Evolutionary conservation across 2,329 filamentous ascomycete species (phyloP), one percentile per base, ranked within the genome.

Genomic region (Alternaria panax): DNA sequence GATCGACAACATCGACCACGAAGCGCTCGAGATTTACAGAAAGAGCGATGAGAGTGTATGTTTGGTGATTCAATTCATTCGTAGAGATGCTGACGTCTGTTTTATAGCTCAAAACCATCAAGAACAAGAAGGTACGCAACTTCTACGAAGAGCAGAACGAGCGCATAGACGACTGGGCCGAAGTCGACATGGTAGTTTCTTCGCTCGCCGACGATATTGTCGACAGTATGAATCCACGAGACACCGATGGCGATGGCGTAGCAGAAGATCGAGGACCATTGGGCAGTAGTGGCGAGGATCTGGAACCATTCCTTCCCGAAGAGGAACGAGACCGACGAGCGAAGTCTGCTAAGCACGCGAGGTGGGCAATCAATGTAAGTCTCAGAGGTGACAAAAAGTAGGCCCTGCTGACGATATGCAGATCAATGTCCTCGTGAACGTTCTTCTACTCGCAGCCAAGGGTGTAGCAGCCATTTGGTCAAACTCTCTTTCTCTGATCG

Each of bases 391-490:
- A 8, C 20, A 7, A 5, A 5, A 1, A 18, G 2, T 16, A 16
- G 3, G n/a, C 2, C 7, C 22, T 28, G 14, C 62, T 67, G 4
- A 72, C 58, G 46, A 6, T 4, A 32, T 18, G 1, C 57, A 82
- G 79, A 82, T 87, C 69, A 88, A 88, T 60, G 82, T 88, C 7
- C 72, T 84, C n/a, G 86, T 86, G 38, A 88, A 88, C 65, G 80
- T 87, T 40, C 68, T 87, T 46, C 80, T 88, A 2, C 78, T 88
- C 3, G 75, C 80, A 9, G 85, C 84, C 5, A 88, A 88, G 69
- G 80, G 84, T 45, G 76, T 83, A 14, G 86, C 86, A 14, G 85
- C 84, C 18, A 76, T 84, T 40, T 83, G 81, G 63, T 87, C 86
- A 2, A 83, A 78, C 47, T 89, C 87, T 1, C 80, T 89, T 7